A percentile compares a stretch with the other conserved stretches of the same genome.
These are phyloP conservation scores for Adansonia gregorii DNA, from an alignment of 441 rosid species.

Conservation along the genomic window DNA sequence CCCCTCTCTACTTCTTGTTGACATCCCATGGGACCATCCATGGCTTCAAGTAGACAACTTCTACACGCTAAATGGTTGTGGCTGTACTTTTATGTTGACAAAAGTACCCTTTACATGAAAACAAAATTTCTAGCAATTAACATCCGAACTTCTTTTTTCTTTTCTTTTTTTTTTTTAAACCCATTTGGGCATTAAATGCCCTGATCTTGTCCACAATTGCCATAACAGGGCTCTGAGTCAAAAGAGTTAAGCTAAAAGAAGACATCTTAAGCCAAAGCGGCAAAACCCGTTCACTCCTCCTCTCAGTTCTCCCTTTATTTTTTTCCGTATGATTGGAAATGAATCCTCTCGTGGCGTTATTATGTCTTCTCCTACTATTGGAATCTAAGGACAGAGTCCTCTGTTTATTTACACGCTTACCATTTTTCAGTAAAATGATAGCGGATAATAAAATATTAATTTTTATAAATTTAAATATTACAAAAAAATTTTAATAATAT, in stretches of 20 bases:
- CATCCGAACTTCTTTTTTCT: neutral
- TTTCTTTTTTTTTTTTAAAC: neutral
- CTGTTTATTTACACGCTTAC: too few species aligned
- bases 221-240: constrained; percentile 20
- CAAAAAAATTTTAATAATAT: too few species aligned
- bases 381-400: constrained; percentile 8
- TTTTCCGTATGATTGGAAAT: constrained; percentile 32
- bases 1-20: too few species aligned
- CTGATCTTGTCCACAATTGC: constrained; percentile 33
- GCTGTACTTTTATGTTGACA: constrained; percentile 37
- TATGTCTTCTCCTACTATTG: constrained; percentile 31
- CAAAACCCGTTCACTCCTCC: too few species aligned
- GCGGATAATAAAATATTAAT: too few species aligned
- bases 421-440: too few species aligned
- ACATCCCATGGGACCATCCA: constrained; percentile 30
- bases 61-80: constrained; percentile 50
- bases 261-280: neutral
- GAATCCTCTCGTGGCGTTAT: constrained; percentile 50
- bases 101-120: constrained; percentile 42
- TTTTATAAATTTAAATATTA: too few species aligned
- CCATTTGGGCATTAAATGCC: constrained; percentile 35
- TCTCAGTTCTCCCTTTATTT: neutral
- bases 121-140: constrained; percentile 7
- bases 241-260: constrained; percentile 18
- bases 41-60: constrained; percentile 39